Percentiles rank a stretch among this genome's conserved stretches.
These are phyloP conservation scores for Funneliformis caledonium DNA, from an alignment of 371 early-diverging fungal species.

Conservation along the genomic window DNA sequence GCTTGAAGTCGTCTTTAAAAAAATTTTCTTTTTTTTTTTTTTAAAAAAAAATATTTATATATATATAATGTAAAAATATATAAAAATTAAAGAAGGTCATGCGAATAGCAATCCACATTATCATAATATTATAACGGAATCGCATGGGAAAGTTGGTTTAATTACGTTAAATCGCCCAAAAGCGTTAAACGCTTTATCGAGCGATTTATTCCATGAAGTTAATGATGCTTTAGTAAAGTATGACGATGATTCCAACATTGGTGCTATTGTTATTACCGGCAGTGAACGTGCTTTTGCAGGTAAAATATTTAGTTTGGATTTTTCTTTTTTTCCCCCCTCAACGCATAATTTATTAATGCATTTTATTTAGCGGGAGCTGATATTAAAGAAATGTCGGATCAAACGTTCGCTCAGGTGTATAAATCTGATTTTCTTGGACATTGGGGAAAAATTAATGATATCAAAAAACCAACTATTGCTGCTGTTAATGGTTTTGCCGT, in stretches of 20 bases:
- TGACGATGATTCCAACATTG: slow-evolving; percentile 80
- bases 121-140: slow-evolving; percentile 77
- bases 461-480: slow-evolving; percentile 96
- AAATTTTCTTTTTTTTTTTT: no score
- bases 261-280: slow-evolving; percentile 95
- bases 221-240: slow-evolving; percentile 84
- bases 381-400: slow-evolving; percentile 97
- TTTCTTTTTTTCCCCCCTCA: background rate
- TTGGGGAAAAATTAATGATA: slow-evolving; percentile 89
- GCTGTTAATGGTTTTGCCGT: slow-evolving; percentile 98
- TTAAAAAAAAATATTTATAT: no score
- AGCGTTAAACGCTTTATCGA: slow-evolving; percentile 96
- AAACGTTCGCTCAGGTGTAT: slow-evolving; percentile 86
- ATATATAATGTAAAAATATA: no score
- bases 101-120: background rate
- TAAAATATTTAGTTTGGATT: slow-evolving; percentile 43
- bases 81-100: no score
- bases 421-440: slow-evolving; percentile 89
- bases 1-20: no score
- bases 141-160: slow-evolving; percentile 84
- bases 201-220: slow-evolving; percentile 89
- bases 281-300: slow-evolving; percentile 96
- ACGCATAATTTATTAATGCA: background rate
- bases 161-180: slow-evolving; percentile 94
- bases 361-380: slow-evolving; percentile 89